Percentiles rank a stretch among this genome's conserved stretches.
Conservation (phyloP, 176 grass and related monocot genomes). For the Oryza meridionalis region DNA sequence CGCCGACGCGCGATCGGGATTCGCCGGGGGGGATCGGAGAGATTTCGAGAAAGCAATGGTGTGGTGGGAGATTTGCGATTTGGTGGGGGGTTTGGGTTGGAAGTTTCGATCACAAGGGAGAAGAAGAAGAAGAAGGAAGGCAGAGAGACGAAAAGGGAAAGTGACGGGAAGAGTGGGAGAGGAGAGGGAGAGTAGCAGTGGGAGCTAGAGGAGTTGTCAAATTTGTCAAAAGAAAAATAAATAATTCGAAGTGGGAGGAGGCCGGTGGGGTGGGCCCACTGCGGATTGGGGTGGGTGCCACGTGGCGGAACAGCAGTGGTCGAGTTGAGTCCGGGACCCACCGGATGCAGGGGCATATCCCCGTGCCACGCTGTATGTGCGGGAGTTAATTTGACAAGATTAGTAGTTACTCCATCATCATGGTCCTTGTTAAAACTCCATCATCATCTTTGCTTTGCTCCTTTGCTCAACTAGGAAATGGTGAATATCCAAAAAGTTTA, state of each 20-base stretch:
- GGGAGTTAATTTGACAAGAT: no score
- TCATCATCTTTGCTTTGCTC: no score
- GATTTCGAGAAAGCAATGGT: constrained; percentile 22
- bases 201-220: background rate
- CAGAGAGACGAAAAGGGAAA: background rate
- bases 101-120: constrained; percentile 47
- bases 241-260: background rate
- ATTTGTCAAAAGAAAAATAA: no score
- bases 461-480: no score
- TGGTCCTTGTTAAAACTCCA: no score
- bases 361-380: no score
- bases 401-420: no score
- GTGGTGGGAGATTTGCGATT: background rate
- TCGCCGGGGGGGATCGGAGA: background rate
- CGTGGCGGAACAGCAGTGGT: background rate
- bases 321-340: no score
- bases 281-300: background rate
- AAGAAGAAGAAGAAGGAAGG: background rate
- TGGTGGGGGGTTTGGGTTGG: constrained; percentile 32
- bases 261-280: no score
- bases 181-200: background rate
- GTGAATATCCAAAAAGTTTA: no score
- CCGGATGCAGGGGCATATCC: no score
- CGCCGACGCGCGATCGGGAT: background rate
- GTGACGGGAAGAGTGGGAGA: background rate